Conservation (phyloP, 345 rosid genomes). For the Cardamine resedifolia region DNA sequence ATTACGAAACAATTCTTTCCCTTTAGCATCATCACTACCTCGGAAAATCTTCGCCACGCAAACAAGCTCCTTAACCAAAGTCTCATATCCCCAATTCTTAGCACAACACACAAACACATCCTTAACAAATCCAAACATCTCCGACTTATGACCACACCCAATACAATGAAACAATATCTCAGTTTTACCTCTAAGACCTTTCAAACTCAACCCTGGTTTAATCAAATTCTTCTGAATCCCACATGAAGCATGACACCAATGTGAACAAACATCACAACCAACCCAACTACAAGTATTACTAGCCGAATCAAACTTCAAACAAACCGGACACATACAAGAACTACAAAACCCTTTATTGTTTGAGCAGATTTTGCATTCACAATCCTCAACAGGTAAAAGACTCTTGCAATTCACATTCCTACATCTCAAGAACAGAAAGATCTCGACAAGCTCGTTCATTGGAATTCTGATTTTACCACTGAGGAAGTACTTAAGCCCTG, state of each 20-base stretch:
- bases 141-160: slow-evolving; percentile 80
- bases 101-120: slow-evolving; percentile 80
- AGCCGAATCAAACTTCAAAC: slow-evolving; percentile 87
- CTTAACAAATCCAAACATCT: slow-evolving; percentile 92
- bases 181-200: slow-evolving; percentile 60
- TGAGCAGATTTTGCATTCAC: slow-evolving; percentile 89
- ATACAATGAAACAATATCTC: slow-evolving; percentile 88
- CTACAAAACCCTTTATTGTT: slow-evolving; percentile 85
- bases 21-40: slow-evolving; percentile 74
- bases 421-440: slow-evolving; percentile 71
- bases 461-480: slow-evolving; percentile 60
- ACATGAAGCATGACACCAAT: slow-evolving; percentile 97
- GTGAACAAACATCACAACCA: slow-evolving; percentile 95
- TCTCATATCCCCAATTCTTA: slow-evolving; percentile 65
- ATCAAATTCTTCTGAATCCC: slow-evolving; percentile 79
- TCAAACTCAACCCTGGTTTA: slow-evolving; percentile 76
- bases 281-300: slow-evolving; percentile 98
- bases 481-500: slow-evolving; percentile 63
- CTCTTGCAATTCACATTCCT: slow-evolving; percentile 81
- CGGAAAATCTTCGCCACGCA: slow-evolving; percentile 67
- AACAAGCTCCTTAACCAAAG: slow-evolving; percentile 67
- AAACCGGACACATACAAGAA: slow-evolving; percentile 90
- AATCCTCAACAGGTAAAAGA: slow-evolving; percentile 82
- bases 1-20: slow-evolving; percentile 61
- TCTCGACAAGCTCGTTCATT: slow-evolving; percentile 61